A percentile compares a stretch with the other conserved stretches of the same genome.
These are phyloP conservation scores for Vitis labrusca DNA, from an alignment of 164 flowering plant species.

Conservation along the genomic window DNA sequence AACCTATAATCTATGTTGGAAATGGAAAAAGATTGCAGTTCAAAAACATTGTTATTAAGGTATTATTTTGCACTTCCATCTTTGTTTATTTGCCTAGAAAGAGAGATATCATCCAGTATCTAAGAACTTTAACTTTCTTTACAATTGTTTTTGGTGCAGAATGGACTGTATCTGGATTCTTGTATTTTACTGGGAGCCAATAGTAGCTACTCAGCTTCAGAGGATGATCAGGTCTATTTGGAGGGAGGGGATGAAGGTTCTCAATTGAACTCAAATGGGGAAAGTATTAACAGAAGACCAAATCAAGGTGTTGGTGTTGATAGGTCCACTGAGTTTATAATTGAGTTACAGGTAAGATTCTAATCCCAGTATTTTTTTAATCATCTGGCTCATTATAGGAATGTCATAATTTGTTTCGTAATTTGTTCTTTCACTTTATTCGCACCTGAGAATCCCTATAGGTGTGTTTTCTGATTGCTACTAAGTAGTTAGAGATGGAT, in stretches of 20 bases:
- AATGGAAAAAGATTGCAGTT: slow-evolving; percentile 80
- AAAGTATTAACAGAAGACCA: slow-evolving; percentile 16
- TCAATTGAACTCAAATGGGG: slow-evolving; percentile 21
- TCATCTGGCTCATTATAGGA: too few species aligned
- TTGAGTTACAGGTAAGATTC: slow-evolving; percentile 77
- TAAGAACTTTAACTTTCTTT: not conserved
- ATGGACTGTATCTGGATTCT: slow-evolving; percentile 79
- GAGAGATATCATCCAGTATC: not conserved
- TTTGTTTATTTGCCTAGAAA: not conserved
- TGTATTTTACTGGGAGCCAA: slow-evolving; percentile 73
- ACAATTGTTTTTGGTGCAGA: slow-evolving; percentile 43
- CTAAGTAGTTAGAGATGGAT: too few species aligned
- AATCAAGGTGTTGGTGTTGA: slow-evolving; percentile 32
- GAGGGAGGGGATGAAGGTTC: slow-evolving; percentile 38
- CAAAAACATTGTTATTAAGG: slow-evolving; percentile 79
- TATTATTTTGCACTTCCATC: slow-evolving; percentile 14
- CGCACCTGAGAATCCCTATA: not conserved
- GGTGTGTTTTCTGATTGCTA: not conserved
- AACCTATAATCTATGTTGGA: slow-evolving; percentile 79
- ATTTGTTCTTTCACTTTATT: not conserved
- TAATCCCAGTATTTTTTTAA: not conserved
- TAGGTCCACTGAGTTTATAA: slow-evolving; percentile 46
- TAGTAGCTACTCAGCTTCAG: slow-evolving; percentile 79
- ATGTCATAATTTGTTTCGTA: not conserved
- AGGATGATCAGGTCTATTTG: slow-evolving; percentile 64